phyloP scores from a whole-genome alignment of 2,329 filamentous ascomycete genomes.

The Diaporthe velutina region DNA sequence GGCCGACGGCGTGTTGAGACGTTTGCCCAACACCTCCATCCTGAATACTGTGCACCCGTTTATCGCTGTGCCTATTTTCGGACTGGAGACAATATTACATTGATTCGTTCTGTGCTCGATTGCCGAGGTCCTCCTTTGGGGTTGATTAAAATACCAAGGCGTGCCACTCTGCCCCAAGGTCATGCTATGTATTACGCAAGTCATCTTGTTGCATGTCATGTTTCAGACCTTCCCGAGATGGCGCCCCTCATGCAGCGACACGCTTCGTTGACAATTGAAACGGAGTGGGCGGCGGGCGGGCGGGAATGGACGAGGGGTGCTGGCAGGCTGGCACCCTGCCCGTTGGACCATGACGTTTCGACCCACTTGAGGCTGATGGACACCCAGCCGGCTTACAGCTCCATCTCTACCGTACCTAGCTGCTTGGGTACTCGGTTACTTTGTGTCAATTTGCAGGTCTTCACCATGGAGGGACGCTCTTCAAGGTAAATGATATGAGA shows the following conservation, averaged over 20 bases:
- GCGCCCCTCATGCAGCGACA: conserved; percentile 2
- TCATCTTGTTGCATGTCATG: conserved; percentile 25
- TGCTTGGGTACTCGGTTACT: background rate
- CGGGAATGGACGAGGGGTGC: conserved; percentile 4
- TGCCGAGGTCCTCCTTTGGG: background rate
- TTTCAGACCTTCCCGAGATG: conserved; percentile 24
- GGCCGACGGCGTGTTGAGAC: conserved; percentile 14
- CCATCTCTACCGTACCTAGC: background rate
- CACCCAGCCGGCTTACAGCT: background rate
- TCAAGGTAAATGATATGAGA: background rate
- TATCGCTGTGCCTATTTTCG: background rate
- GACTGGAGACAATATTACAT: background rate
- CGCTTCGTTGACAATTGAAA: conserved; percentile 27
- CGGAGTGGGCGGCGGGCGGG: conserved; percentile 7
- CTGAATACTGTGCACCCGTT: background rate
- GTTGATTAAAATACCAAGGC: background rate
- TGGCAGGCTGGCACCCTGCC: conserved; percentile 1
- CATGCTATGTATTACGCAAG: background rate
- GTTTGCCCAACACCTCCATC: background rate
- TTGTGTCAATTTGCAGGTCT: too few species aligned
- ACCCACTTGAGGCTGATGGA: conserved; percentile 24
- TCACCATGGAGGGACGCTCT: background rate
- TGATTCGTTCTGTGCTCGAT: background rate
- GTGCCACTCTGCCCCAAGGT: background rate
- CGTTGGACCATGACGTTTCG: conserved; percentile 18